Evolutionary conservation across 164 flowering plant genomes (phyloP), one percentile per base, ranked within the genome.

Genomic region (Aristolochia californica): DNA sequence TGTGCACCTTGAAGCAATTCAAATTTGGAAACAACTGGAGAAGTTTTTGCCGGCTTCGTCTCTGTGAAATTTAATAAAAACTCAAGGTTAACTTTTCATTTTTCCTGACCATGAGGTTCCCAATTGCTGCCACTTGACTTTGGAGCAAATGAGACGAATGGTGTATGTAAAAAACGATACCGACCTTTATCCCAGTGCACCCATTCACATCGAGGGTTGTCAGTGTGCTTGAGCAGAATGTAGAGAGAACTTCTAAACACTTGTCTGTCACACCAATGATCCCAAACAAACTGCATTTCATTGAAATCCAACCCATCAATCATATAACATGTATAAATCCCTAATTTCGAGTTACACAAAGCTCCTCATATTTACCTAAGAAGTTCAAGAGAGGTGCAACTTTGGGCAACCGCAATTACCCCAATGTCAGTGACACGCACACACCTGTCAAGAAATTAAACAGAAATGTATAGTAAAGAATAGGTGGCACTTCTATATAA

Each of bases 171-270:
- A 34, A 34, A 12, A 34, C 1, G 40, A 34, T 30, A 60, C 9
- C 21, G 57, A 86, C 98, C 96, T 88, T 83, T 45, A 91, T 88
- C 70, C 88, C 88, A 38, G 75, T 73, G 62, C 98, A 91, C 26
- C 98, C 98, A 72, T 88, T 91, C 58, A 91, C 98, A 71, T 91
- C 98, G 43, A 91, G 95, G 44, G 98, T 91, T 11, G 82, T 78
- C 28, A 91, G 57, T 12, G 85, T 79, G 57, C 64, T 66, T 11
- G 87, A 75, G 67, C 87, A 84, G 62, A 70, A 72, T 47, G 59
- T 71, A 26, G 98, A 80, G 53, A 91, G 88, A 56, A 69, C 81
- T 73, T 84, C 96, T 67, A 91, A 66, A 78, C 90, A 76, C 62
- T 74, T 76, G 67, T 91, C 91, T 47, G 93, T 88, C 67, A 88